Base-by-base conservation (phyloP, 352 stramenopile genomes). In the Phytophthora nicotianae region DNA sequence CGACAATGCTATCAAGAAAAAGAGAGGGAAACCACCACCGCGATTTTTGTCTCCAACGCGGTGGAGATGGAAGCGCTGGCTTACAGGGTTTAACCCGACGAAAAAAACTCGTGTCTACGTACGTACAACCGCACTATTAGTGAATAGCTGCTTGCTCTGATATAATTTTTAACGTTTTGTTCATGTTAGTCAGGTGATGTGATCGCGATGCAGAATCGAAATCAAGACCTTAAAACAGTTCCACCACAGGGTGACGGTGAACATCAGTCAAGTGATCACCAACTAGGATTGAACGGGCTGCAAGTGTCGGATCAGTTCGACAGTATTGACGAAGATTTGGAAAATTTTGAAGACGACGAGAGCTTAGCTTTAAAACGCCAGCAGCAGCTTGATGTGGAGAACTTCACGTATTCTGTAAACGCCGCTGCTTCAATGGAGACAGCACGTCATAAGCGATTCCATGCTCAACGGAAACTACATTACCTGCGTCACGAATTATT, bases 401-500 rank as follows among this genome's bases (percentile, higher is more conserved):
- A 86, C 62, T 86, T 86, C 51, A 73, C 33, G 1, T 90, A 83
- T 61, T 78, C 80, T 1, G 74, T 88, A 6, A 90, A 88, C 33
- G 27, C 65, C 10, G 66, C 74, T 42, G 62, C 66, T 6, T 68
- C 65, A 0, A 71, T 81, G 29, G 80, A 90, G 55, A 80, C 76
- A 2, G 74, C 76, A 5, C 69, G 74, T 20, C 83, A 90, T 49
- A 50, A 77, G 48, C 77, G 83, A 7, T 93, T 90, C 51, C 79
- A 88, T 49, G 60, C 74, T 20, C 41, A 65, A 21, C 77, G 79
- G 43, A 97, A 97, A 60, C 55, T 96, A 13, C 72, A 83, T 40
- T 97, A 90, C 48, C 45, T 96, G 26, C 70, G 68, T 21, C 79
- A 95, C 59, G 89, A 97, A 67, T 52, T 96, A 51, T 68, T 93